These are phyloP conservation scores for Globisporangium nunn DNA, from an alignment of 352 stramenopile genomes.

Conservation along the genomic window DNA sequence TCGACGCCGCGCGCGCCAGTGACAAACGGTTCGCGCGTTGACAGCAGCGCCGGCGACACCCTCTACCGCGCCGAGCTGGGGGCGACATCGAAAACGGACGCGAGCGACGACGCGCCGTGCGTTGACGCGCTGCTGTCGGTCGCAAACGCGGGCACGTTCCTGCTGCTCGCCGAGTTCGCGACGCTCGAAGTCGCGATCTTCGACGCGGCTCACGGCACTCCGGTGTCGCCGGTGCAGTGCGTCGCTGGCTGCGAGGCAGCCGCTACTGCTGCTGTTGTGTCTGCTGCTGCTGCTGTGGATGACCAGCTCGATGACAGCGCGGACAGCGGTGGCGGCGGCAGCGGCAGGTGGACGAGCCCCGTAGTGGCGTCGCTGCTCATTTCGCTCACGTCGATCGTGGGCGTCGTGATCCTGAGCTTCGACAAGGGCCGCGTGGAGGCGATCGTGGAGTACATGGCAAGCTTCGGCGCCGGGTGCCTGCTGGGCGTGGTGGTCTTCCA, in stretches of 20 bases:
- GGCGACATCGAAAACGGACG: background rate
- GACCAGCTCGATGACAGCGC: no score
- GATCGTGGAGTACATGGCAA: slow-evolving; percentile 17
- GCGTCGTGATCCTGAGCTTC: slow-evolving; percentile 17
- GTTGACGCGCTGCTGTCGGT: slow-evolving; percentile 4
- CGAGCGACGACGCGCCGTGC: background rate
- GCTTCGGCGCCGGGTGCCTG: slow-evolving; percentile 22
- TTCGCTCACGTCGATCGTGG: slow-evolving; percentile 16
- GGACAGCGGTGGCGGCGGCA: background rate
- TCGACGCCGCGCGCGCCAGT: background rate
- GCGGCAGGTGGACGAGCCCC: slow-evolving; percentile 5
- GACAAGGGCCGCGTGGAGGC: slow-evolving; percentile 12
- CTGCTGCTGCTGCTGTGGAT: background rate
- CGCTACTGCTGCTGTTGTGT: background rate
- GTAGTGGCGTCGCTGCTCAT: slow-evolving; percentile 16
- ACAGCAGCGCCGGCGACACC: background rate
- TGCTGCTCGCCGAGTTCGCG: slow-evolving; percentile 8
- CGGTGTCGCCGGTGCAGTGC: slow-evolving; percentile 4
- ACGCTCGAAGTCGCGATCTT: background rate
- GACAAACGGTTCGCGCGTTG: background rate
- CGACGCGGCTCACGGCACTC: background rate
- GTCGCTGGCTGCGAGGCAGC: slow-evolving; percentile 3
- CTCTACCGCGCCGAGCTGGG: slow-evolving; percentile 10
- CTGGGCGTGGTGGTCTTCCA: slow-evolving; percentile 35
- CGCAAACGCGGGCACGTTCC: background rate